These are phyloP conservation scores for Rhodotorula babjevae DNA, from an alignment of 768 basidiomycete genomes.

Conservation along the genomic window DNA sequence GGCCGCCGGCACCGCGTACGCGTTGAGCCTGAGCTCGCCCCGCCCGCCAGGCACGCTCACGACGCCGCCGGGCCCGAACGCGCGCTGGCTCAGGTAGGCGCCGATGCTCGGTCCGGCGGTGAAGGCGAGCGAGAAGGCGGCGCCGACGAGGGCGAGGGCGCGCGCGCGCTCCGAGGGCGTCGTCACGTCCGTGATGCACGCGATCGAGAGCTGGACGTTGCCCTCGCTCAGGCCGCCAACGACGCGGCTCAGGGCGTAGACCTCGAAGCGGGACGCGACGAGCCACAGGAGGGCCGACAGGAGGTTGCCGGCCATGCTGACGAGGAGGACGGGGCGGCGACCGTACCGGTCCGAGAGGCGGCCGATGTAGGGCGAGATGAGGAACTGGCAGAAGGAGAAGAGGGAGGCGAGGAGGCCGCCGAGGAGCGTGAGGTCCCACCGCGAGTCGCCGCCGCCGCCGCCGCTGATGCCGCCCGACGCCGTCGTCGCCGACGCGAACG, in stretches of 20 bases:
- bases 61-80: conserved; percentile 11
- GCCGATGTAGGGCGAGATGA: conserved; percentile 77
- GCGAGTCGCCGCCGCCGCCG: conserved; percentile 29
- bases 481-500: conserved; percentile 52
- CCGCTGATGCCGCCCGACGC: not conserved
- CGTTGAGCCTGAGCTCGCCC: conserved; percentile 56
- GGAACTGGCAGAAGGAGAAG: conserved; percentile 82
- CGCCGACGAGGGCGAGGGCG: conserved; percentile 84
- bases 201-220: conserved; percentile 92
- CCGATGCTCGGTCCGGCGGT: conserved; percentile 82
- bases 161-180: conserved; percentile 68
- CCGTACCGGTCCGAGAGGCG: conserved; percentile 84
- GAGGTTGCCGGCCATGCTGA: conserved; percentile 90
- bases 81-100: conserved; percentile 84
- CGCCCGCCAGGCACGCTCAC: not conserved
- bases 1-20: conserved; percentile 84
- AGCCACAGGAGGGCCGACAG: conserved; percentile 69
- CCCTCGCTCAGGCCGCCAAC: conserved; percentile 93
- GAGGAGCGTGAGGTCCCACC: conserved; percentile 87
- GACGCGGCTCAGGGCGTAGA: conserved; percentile 62
- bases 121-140: conserved; percentile 94
- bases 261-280: conserved; percentile 3
- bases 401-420: conserved; percentile 91
- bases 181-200: conserved; percentile 88
- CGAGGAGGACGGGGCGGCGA: conserved; percentile 71